Base-by-base conservation (phyloP, 305 asterid genomes). In the Rubia peregrina region DNA sequence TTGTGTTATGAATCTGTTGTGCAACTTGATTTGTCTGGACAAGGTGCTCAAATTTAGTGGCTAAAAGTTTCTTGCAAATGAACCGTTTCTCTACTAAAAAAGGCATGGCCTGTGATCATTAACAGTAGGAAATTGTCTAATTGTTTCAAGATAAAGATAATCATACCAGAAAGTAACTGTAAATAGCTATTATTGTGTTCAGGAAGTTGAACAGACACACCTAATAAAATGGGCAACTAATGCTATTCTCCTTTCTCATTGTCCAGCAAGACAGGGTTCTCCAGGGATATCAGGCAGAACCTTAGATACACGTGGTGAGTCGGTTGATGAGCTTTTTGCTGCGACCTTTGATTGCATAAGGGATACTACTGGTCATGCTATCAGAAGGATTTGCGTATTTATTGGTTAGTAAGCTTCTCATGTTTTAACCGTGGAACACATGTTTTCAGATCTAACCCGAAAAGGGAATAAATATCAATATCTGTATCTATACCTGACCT, bases 301-400 rank as follows among this genome's bases (percentile, higher is more conserved):
- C 71, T 56, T 77, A 65, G 85, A 83, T 81, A 74, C 73, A 71
- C 61, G 79, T 73, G 79, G 73, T 63, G 96, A 94, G 79, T 81
- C 97, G 73, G 90, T 89, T 78, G 90, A 90, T 77, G 97, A 91
- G 83, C 96, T 94, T 75, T 91, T 91, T 57, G 90, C 84, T 70
- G 97, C 98, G 65, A 94, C 97, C 24, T 84, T 94, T 80, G 96
- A 94, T 76, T 88, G 97, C 89, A 85, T 89, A 75, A 80, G 81
- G 73, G 94, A 85, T 71, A 85, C 91, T 70, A 91, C 97, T 73
- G 84, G 87, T 74, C 78, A 83, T 76, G 92, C 93, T 75, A 83
- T 88, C 77, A 78, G 83, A 78, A 85, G 72, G 71, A 83, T 85
- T 61, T 85, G 96, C 48, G 91, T 85, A 36, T 85, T 91, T 70